Percentiles rank a stretch among this genome's conserved stretches.
These are phyloP conservation scores for Trebouxia sp. DNA, from an alignment of 139 green algal genomes.

Conservation along the genomic window DNA sequence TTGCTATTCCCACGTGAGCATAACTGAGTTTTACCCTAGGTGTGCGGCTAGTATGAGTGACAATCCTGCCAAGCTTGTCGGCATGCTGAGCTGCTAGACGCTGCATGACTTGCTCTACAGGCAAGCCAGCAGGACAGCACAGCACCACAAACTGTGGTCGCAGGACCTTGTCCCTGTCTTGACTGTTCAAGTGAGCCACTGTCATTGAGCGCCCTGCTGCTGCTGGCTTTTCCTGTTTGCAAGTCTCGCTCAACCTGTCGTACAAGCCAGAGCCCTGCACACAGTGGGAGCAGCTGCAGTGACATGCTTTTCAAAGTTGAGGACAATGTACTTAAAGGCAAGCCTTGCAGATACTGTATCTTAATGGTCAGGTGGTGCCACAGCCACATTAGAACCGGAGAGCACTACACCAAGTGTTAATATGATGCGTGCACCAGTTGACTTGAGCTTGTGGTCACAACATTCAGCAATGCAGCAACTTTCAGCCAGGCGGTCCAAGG, in stretches of 20 bases:
- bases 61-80: constrained; percentile 58
- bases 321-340: too few species aligned
- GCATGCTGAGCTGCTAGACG: constrained; percentile 56
- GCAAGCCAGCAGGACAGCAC: constrained; percentile 59
- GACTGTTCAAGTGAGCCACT: constrained; percentile 30
- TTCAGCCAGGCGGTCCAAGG: too few species aligned
- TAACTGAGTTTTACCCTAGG: constrained; percentile 5
- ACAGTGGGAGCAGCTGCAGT: background rate
- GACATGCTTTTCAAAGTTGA: too few species aligned
- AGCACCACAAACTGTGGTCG: constrained; percentile 73
- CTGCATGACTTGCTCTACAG: constrained; percentile 48
- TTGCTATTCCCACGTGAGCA: background rate
- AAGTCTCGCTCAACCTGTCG: constrained; percentile 63
- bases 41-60: constrained; percentile 54
- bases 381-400: too few species aligned
- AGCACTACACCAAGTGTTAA: too few species aligned
- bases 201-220: background rate
- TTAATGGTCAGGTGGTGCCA: too few species aligned
- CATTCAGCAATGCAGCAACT: too few species aligned
- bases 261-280: constrained; percentile 55
- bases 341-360: too few species aligned
- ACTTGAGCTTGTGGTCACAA: too few species aligned
- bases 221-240: background rate
- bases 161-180: constrained; percentile 50
- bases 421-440: too few species aligned